Evolutionary conservation across 805 yeast genomes (phyloP).

Genomic region (Candida krabiensis): DNA sequence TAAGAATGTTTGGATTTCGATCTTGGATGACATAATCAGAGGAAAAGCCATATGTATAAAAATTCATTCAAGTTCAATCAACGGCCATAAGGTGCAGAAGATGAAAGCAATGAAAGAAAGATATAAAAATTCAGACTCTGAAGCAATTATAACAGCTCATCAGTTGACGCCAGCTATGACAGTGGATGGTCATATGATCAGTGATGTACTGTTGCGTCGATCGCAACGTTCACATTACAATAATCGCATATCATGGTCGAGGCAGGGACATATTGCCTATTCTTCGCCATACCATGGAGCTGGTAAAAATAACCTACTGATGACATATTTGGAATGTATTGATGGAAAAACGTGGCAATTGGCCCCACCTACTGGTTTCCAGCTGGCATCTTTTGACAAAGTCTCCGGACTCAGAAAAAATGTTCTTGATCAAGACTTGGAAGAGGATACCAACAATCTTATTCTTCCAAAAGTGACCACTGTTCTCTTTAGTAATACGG

Average conservation of each 20-base stretch:
- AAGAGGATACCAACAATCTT: slow-evolving; percentile 26
- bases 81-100: too few species aligned
- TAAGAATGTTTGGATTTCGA: too few species aligned
- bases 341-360: slow-evolving; percentile 82
- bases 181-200: slow-evolving; percentile 10
- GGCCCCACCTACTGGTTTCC: slow-evolving; percentile 51
- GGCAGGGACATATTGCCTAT: slow-evolving; percentile 81
- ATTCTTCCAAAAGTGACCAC: slow-evolving; percentile 27
- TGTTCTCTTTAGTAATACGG: slow-evolving; percentile 74
- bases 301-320: slow-evolving; percentile 41
- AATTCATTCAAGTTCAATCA: too few species aligned
- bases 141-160: too few species aligned
- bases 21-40: slow-evolving; percentile 3
- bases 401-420: slow-evolving; percentile 21
- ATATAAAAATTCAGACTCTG: too few species aligned
- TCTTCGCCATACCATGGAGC: slow-evolving; percentile 34
- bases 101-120: too few species aligned
- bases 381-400: slow-evolving; percentile 17
- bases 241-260: slow-evolving; percentile 65
- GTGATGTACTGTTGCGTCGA: slow-evolving; percentile 26
- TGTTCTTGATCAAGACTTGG: slow-evolving; percentile 8
- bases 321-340: slow-evolving; percentile 70
- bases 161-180: too few species aligned
- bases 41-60: too few species aligned
- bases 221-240: slow-evolving; percentile 17